These are phyloP conservation scores for Smittium culicis DNA, from an alignment of 371 early-diverging fungal genomes.

Conservation along the genomic window DNA sequence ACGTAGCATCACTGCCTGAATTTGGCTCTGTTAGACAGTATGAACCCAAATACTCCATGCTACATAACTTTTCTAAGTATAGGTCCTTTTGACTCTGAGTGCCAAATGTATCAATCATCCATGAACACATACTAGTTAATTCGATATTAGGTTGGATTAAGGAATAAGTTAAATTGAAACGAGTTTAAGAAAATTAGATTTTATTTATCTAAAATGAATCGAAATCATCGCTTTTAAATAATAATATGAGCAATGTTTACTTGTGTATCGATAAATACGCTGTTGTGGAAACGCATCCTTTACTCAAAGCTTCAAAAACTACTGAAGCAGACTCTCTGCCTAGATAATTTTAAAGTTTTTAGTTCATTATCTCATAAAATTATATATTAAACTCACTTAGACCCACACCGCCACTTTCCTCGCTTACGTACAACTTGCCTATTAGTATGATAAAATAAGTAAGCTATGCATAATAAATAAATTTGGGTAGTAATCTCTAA, in stretches of 20 bases:
- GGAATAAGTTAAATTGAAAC: no score
- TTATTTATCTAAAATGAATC: no score
- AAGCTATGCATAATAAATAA: no score
- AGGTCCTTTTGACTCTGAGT: slow-evolving; percentile 34
- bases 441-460: no score
- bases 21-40: slow-evolving; percentile 64
- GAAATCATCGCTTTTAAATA: no score
- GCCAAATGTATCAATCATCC: slow-evolving; percentile 45
- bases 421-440: slow-evolving; percentile 28
- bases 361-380: no score
- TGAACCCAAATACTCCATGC: slow-evolving; percentile 38
- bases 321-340: slow-evolving; percentile 36
- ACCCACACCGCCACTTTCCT: slow-evolving; percentile 29
- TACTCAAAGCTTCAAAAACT: slow-evolving; percentile 42
- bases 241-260: slow-evolving; percentile 14
- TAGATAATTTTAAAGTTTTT: no score
- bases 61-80: slow-evolving; percentile 33
- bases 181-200: no score
- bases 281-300: slow-evolving; percentile 42
- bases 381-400: slow-evolving; percentile 26
- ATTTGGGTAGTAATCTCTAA: no score
- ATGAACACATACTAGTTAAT: slow-evolving; percentile 35
- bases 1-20: slow-evolving; percentile 63
- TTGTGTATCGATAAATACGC: slow-evolving; percentile 50
- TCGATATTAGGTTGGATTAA: slow-evolving; percentile 11